Evolutionary conservation across 495 filamentous ascomycete species (phyloP), one percentile per base, ranked within the genome.

Genomic region (Xylaria palmicola): DNA sequence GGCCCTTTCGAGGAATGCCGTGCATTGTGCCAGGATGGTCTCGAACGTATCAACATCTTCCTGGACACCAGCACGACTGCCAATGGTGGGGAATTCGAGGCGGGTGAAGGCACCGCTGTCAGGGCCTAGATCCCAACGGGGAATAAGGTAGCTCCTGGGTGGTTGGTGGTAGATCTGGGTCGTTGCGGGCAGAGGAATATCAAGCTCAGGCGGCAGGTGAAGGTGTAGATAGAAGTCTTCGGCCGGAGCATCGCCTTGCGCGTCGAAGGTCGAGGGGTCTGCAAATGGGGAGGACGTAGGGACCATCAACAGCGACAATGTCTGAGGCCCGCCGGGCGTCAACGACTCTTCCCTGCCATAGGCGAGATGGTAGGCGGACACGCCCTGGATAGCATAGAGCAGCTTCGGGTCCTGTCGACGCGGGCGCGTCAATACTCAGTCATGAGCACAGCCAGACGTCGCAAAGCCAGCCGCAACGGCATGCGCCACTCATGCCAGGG

Each of bases 21-120:
- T 97, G 71, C 92, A 97, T 75, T 97, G 92, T 27, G 92, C 92
- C 39, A 97, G 81, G 56, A 97, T 97, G 3, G 92, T 96, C 78
- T 97, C 92, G 68, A 97, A 97, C 0, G 92, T 97, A 72, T 97
- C 92, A 26, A 96, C 81, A 72, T 97, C 92, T 67, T 97, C 92
- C 74, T 97, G 92, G 3, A 88, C 85, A 26, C 88, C 86, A 55
- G 84, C 85, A 34, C 82, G 79, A 50, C 78, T 81, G 10, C 90
- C 90, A 9, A 91, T 79, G 4, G 81, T 70, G 1, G 92, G 92
- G 62, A 97, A 96, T 71, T 95, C 88, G 64, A 97, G 91, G 30
- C 90, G 82, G 29, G 92, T 96, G 68, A 97, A 97, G 8, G 91
- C 91, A 59, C 91, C 91, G 62, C 85, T 87, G 24, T 93, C 90